Percentiles rank a stretch among this genome's conserved stretches.
These are phyloP conservation scores for Sugiyamaella smithiae DNA, from an alignment of 805 yeast genomes.

Conservation along the genomic window DNA sequence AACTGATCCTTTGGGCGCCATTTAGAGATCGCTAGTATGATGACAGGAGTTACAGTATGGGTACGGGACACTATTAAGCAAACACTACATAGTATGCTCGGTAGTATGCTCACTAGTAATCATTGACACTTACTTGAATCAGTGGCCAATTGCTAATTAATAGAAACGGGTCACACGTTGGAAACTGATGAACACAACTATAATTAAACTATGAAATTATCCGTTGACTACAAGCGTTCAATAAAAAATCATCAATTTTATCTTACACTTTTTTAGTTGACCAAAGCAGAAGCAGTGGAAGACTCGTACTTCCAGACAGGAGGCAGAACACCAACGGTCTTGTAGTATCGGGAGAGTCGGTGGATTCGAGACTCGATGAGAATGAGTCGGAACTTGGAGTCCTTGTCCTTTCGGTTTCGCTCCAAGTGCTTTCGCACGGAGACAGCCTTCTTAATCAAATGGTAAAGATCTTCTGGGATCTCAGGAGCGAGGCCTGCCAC, in stretches of 20 bases:
- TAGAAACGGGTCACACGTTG: too few species aligned
- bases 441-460: constrained; percentile 98
- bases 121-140: too few species aligned
- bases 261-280: constrained; percentile 60
- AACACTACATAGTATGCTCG: too few species aligned
- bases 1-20: constrained; percentile 12
- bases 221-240: too few species aligned
- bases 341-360: constrained; percentile 99
- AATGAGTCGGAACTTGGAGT: constrained; percentile 99
- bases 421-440: constrained; percentile 99
- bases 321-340: constrained; percentile 98
- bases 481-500: constrained; percentile 84
- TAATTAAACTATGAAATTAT: too few species aligned
- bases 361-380: constrained; percentile 99
- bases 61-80: too few species aligned
- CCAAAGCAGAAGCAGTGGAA: constrained; percentile 99
- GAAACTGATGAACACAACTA: too few species aligned
- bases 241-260: too few species aligned
- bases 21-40: too few species aligned
- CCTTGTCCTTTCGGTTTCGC: constrained; percentile 99
- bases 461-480: constrained; percentile 99
- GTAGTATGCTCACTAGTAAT: too few species aligned
- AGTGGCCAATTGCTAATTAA: too few species aligned
- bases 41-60: too few species aligned
- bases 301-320: constrained; percentile 99